These are phyloP conservation scores for Mucor sp. DNA, from an alignment of 371 early-diverging fungal species.

Conservation along the genomic window DNA sequence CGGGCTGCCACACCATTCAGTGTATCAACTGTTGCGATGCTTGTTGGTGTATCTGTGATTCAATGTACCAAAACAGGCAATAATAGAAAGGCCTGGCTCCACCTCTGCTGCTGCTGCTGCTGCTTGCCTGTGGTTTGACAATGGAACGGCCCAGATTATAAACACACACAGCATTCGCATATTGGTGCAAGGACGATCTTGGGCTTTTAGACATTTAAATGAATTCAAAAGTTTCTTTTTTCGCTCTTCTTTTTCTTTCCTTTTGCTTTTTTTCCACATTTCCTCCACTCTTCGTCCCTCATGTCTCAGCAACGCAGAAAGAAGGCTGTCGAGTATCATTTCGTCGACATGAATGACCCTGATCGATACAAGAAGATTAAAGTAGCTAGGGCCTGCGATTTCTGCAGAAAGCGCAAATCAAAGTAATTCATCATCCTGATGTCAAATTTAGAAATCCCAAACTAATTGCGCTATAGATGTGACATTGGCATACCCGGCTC, in stretches of 20 bases:
- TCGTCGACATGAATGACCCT: conserved; percentile 46
- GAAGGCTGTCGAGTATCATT: conserved; percentile 31
- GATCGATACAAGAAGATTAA: conserved; percentile 43
- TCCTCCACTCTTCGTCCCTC: background rate
- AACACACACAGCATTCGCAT: background rate
- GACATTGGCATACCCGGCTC: conserved; percentile 40
- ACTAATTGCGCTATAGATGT: conserved; percentile 20
- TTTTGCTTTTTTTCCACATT: background rate
- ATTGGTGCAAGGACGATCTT: background rate
- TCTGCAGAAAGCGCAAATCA: conserved; percentile 48
- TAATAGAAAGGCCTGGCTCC: background rate
- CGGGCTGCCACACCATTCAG: background rate
- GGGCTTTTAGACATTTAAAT: background rate
- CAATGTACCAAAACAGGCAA: conserved; percentile 3
- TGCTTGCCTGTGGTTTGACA: conserved; percentile 1
- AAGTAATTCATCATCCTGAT: conserved; percentile 28
- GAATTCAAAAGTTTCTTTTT: background rate
- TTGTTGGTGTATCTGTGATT: conserved; percentile 1
- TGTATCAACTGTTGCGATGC: too few species aligned
- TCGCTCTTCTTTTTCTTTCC: background rate
- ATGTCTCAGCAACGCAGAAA: conserved; percentile 17
- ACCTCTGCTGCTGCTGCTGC: background rate
- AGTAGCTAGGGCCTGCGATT: conserved; percentile 41
- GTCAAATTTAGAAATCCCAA: background rate
- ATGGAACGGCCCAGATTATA: background rate